Conservation (phyloP, 169 alveolate genomes). For the Theileria sp. region DNA sequence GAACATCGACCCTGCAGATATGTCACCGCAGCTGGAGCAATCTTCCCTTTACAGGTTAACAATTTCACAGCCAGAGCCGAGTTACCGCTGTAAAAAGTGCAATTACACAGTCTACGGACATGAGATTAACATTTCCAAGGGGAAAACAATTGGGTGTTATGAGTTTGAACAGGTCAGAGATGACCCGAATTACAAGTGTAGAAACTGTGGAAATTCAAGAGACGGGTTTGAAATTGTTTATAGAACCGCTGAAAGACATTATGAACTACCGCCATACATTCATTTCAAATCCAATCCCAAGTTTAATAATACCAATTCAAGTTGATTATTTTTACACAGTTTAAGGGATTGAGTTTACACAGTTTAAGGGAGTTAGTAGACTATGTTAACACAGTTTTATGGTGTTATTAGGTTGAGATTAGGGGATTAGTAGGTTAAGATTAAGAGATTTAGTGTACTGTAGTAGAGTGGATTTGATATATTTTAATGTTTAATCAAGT, state of each 20-base stretch:
- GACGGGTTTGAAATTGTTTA: background rate
- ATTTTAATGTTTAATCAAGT: no score
- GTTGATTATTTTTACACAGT: no score
- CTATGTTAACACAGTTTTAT: no score
- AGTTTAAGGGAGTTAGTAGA: no score
- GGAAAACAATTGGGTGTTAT: background rate
- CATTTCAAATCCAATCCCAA: background rate
- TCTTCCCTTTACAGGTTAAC: conserved; percentile 27
- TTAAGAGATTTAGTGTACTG: no score
- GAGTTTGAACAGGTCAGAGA: conserved; percentile 18
- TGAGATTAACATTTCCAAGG: background rate
- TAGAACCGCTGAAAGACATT: conserved; percentile 25
- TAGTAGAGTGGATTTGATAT: no score
- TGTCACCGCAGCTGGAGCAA: conserved; percentile 32
- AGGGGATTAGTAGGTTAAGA: no score
- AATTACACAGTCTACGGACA: conserved; percentile 23
- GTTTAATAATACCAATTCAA: no score
- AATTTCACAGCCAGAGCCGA: conserved; percentile 41
- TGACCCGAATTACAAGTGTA: conserved; percentile 6
- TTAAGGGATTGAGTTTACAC: no score
- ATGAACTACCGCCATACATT: background rate
- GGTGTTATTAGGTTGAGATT: no score
- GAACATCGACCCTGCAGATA: background rate
- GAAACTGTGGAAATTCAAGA: background rate
- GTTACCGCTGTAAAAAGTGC: conserved; percentile 30